A percentile compares a stretch with the other conserved stretches of the same genome.
phyloP scores from a whole-genome alignment of 2,329 filamentous ascomycete genomes.

The Aureobasidium sp. region DNA sequence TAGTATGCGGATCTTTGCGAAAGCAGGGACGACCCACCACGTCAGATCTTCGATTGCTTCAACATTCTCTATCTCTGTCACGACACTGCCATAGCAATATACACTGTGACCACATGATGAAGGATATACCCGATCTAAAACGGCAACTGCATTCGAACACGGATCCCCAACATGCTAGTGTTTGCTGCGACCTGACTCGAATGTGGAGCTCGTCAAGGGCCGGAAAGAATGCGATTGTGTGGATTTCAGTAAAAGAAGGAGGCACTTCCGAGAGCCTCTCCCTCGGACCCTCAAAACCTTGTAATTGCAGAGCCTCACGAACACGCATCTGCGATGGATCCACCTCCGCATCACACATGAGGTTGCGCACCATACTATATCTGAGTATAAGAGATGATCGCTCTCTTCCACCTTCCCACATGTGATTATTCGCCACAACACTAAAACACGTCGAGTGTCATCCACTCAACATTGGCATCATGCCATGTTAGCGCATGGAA shows the following conservation, averaged over 20 bases:
- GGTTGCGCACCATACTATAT: neutral
- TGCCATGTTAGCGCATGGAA: neutral
- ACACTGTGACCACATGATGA: neutral
- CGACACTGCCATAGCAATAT: neutral
- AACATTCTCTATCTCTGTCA: neutral
- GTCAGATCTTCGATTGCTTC: conserved; percentile 1
- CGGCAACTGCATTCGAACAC: neutral
- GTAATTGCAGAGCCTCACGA: neutral
- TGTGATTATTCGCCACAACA: neutral
- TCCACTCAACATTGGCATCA: neutral
- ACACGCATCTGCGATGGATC: neutral
- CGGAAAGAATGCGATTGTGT: neutral
- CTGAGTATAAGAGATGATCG: neutral
- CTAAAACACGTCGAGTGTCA: neutral
- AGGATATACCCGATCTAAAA: neutral
- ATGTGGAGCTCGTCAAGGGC: neutral
- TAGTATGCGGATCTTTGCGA: neutral
- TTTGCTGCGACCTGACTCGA: neutral
- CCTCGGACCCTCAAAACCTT: neutral
- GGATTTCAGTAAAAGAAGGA: neutral
- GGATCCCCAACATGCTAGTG: neutral
- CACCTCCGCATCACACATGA: neutral
- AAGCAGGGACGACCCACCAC: neutral
- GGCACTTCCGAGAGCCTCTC: neutral
- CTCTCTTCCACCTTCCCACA: neutral